Conservation (phyloP, 805 yeast species). For the Sugiyamaella americana region DNA sequence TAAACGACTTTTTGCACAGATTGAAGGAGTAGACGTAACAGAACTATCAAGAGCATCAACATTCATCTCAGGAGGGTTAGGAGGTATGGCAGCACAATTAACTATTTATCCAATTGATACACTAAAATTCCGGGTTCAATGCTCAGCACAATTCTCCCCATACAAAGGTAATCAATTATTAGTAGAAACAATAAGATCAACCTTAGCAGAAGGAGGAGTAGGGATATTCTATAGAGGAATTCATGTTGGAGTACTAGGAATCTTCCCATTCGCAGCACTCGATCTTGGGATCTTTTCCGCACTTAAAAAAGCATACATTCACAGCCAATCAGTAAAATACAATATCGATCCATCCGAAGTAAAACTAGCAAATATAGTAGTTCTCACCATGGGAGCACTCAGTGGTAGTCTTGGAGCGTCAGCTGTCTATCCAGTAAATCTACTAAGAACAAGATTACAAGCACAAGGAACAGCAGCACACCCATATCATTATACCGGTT, state of each 20-base stretch:
- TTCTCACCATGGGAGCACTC: slow-evolving; percentile 86
- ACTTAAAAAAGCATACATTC: slow-evolving; percentile 68
- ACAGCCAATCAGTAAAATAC: slow-evolving; percentile 50
- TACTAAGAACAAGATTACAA: slow-evolving; percentile 87
- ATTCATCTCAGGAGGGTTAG: slow-evolving; percentile 90
- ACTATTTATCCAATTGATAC: slow-evolving; percentile 95
- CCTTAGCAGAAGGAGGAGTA: slow-evolving; percentile 77
- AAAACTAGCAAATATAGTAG: slow-evolving; percentile 68
- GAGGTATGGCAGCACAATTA: slow-evolving; percentile 90
- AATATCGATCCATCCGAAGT: slow-evolving; percentile 59
- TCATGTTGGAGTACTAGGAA: slow-evolving; percentile 86
- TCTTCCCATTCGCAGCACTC: slow-evolving; percentile 95
- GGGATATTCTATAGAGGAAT: slow-evolving; percentile 80
- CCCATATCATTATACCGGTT: slow-evolving; percentile 78
- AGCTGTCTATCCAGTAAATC: slow-evolving; percentile 86
- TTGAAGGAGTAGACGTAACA: slow-evolving; percentile 74
- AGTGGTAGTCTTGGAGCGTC: slow-evolving; percentile 97
- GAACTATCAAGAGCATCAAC: slow-evolving; percentile 72
- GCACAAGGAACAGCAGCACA: slow-evolving; percentile 98
- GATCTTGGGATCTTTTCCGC: slow-evolving; percentile 92
- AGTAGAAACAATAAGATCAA: slow-evolving; percentile 61
- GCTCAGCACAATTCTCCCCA: slow-evolving; percentile 69
- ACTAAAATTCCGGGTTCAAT: slow-evolving; percentile 85
- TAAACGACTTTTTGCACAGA: slow-evolving; percentile 60
- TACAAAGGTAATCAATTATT: slow-evolving; percentile 58